Conservation (phyloP, 2,329 filamentous ascomycete species). For the Colletotrichum chrysophilum region DNA sequence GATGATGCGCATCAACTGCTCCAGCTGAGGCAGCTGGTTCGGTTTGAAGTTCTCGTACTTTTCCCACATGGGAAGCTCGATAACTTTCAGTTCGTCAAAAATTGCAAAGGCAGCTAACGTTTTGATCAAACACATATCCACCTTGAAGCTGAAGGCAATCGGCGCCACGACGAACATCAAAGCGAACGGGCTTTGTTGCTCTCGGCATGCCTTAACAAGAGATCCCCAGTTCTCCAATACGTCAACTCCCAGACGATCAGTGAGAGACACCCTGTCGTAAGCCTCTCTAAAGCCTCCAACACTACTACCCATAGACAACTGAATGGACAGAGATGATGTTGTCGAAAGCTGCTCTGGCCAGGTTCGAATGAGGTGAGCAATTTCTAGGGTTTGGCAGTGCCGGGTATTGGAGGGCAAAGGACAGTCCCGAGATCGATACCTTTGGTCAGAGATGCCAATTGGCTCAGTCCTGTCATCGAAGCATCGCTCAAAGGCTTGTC, state of each 20-base stretch:
- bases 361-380: conserved; percentile 21
- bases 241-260: conserved; percentile 42
- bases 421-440: conserved; percentile 24
- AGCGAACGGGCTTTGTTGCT: conserved; percentile 30
- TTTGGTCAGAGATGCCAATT: not conserved
- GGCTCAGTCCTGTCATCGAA: conserved; percentile 26
- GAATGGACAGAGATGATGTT: conserved; percentile 11
- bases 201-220: conserved; percentile 41
- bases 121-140: conserved; percentile 45
- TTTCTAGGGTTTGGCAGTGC: conserved; percentile 23
- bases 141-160: conserved; percentile 44
- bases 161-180: conserved; percentile 52
- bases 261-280: conserved; percentile 37
- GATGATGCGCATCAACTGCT: conserved; percentile 35
- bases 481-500: conserved; percentile 10
- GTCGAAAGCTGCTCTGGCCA: conserved; percentile 22
- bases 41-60: conserved; percentile 39
- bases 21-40: conserved; percentile 34
- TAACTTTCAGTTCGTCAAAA: conserved; percentile 38
- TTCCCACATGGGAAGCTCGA: conserved; percentile 39
- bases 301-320: conserved; percentile 5
- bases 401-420: conserved; percentile 1
- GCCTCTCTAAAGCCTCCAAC: conserved; percentile 42
- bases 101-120: conserved; percentile 50
- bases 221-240: conserved; percentile 46